Evolutionary conservation across 2,329 filamentous ascomycete genomes (phyloP), one percentile per base, ranked within the genome.

Genomic region (Golovinomyces cichoracearum): DNA sequence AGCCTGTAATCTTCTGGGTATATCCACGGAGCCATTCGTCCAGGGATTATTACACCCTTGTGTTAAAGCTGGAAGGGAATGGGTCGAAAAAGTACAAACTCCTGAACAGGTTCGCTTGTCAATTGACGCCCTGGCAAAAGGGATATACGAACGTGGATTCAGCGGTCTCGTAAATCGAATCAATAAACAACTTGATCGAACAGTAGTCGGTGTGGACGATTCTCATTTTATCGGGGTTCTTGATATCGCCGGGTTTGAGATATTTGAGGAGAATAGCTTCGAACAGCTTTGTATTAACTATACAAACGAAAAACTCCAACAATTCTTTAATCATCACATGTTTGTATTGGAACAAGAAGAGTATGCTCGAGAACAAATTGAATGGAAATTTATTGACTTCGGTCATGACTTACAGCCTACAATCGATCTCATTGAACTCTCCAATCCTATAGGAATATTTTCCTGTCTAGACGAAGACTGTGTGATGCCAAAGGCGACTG

Each of bases 291-390:
- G 90, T 68, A 98, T 98, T 71, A 98, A 98, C 65, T 98, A 98
- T 65, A 95, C 92, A 52, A 98, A 98, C 64, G 90, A 98, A 63
- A 98, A 94, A 63, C 74, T 98, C 5, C 90, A 98, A 60, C 90
- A 98, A 57, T 98, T 98, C 63, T 98, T 98, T 73, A 98, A 98
- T 59, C 90, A 98, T 61, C 92, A 98, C 67, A 98, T 98, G 90
- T 98, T 98, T 60, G 90, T 98, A 9, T 70, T 98, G 6, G 90
- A 98, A 62, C 90, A 98, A 60, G 90, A 98, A 63, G 90, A 98
- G 62, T 98, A 98, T 62, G 86, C 90, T 7, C 72, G 88, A 45
- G 90, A 98, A 61, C 83, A 94, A 63, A 98, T 98, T 56, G 90
- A 98, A 64, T 98, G 90, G 90, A 85, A 95, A 60, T 98, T 98